Percentiles rank a stretch among this genome's conserved stretches.
Evolutionary conservation across 140 eudicot genomes (phyloP).

Genomic region (Anethum foeniculum): DNA sequence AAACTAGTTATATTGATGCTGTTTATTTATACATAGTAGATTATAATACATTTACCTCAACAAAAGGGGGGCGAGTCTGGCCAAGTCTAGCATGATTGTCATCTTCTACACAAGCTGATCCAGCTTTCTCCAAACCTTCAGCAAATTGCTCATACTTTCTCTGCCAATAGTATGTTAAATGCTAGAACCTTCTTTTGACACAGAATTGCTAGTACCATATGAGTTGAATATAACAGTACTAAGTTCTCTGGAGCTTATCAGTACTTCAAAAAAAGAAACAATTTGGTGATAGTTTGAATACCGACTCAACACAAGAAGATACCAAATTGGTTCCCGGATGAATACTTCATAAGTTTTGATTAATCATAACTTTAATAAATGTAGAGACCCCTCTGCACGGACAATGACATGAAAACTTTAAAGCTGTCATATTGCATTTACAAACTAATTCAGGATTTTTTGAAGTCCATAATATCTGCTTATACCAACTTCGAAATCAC

Average conservation of each 20-base stretch:
- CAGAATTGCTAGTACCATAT: neutral
- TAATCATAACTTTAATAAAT: neutral
- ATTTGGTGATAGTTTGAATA: neutral
- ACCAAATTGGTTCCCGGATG: neutral
- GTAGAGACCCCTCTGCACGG: no score
- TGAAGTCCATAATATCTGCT: neutral
- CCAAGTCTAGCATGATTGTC: neutral
- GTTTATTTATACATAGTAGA: neutral
- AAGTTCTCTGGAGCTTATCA: neutral
- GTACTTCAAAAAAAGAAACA: neutral
- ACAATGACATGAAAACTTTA: no score
- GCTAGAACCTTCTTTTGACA: neutral
- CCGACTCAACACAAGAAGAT: neutral
- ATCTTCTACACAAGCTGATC: neutral
- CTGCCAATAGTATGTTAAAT: conserved; percentile 13
- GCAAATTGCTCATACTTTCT: conserved; percentile 19
- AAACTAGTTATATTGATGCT: neutral
- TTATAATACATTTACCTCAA: conserved; percentile 16
- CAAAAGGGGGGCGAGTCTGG: conserved; percentile 21
- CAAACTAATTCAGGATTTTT: no score
- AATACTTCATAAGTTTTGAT: neutral
- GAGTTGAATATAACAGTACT: neutral
- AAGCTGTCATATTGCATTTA: no score
- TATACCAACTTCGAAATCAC: neutral
- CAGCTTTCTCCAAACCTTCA: conserved; percentile 10